These are phyloP conservation scores for Cardamine chenopodiifolia DNA, from an alignment of 345 rosid species.

Conservation along the genomic window DNA sequence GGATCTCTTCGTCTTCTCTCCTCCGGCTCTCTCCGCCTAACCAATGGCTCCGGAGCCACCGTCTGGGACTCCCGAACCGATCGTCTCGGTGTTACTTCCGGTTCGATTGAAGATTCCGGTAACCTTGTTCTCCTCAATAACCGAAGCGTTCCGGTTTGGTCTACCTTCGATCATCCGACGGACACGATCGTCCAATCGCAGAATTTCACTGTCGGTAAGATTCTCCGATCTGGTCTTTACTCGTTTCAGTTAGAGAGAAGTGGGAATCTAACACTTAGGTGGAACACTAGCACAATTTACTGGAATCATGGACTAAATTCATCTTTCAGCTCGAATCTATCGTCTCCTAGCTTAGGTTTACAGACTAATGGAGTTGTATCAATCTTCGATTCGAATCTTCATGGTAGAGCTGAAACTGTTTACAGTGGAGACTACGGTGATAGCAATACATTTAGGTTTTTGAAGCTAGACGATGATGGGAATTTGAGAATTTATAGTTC, in stretches of 20 bases:
- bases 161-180: constrained; percentile 60
- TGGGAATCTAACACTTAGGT: constrained; percentile 60
- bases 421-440: constrained; percentile 64
- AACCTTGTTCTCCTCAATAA: constrained; percentile 51
- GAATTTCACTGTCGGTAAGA: constrained; percentile 47
- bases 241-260: constrained; percentile 48
- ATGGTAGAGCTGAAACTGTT: constrained; percentile 32
- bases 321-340: constrained; percentile 47
- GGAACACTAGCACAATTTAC: constrained; percentile 53
- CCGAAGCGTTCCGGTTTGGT: constrained; percentile 52
- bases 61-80: constrained; percentile 66
- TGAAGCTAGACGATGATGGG: constrained; percentile 62
- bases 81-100: constrained; percentile 51
- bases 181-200: constrained; percentile 62
- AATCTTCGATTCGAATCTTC: constrained; percentile 41
- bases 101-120: constrained; percentile 61
- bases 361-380: constrained; percentile 49
- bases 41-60: constrained; percentile 56
- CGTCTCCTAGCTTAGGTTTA: constrained; percentile 51
- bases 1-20: constrained; percentile 53
- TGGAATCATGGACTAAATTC: constrained; percentile 66
- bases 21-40: constrained; percentile 58
- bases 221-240: constrained; percentile 55
- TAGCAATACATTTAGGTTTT: constrained; percentile 53
- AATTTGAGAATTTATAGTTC: constrained; percentile 64